Base-by-base conservation (phyloP, 805 yeast species). In the Cyberlindnera samutprakarnensis region DNA sequence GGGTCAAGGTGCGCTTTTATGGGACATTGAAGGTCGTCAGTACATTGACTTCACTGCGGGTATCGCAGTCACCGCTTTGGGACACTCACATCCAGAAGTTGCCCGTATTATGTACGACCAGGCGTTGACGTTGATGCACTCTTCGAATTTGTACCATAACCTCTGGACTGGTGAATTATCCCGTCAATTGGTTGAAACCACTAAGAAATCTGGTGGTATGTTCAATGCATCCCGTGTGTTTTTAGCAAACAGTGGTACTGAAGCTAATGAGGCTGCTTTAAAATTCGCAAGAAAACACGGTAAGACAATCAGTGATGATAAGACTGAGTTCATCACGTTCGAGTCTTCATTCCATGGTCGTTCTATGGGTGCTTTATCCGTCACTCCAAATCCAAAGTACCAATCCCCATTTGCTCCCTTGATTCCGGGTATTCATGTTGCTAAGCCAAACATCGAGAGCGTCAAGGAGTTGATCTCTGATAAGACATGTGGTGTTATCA, bases 41-140 rank as follows among this genome's bases (percentile, higher is more conserved):
- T 92, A 79, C 51, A 68, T 92, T 31, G 98, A 92, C 54, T 90
- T 92, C 59, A 78, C 90, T 1, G 87, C 96, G 2, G 98, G 98
- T 32, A 90, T 92, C 44, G 97, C 98, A 1, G 98, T 92, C 12
- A 90, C 95, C n/a, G 79, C 84, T 1, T 64, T 92, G 41, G 98
- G 98, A 3, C 97, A 92, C 53, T 65, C 87, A 17, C 71, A 92
- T 46, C 75, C 77, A 4, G 79, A 76, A 40, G 70, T 92, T 23
- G 71, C 94, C 6, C 62, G 79, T 33, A 72, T 92, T 38, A 54
- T 87, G 39, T 57, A 60, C 36, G 80, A 81, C 26, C 98, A 92
- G 60, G 74, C 87, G 1, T 54, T 55, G 20, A 76, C 77, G 8
- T 63, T 90, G 44, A 66, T 86, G 37, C 98, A 92, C 53, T 70